Percentiles rank a stretch among this genome's conserved stretches.
phyloP scores from a whole-genome alignment of 768 basidiomycete genomes.

The Agaricus subrufescens region DNA sequence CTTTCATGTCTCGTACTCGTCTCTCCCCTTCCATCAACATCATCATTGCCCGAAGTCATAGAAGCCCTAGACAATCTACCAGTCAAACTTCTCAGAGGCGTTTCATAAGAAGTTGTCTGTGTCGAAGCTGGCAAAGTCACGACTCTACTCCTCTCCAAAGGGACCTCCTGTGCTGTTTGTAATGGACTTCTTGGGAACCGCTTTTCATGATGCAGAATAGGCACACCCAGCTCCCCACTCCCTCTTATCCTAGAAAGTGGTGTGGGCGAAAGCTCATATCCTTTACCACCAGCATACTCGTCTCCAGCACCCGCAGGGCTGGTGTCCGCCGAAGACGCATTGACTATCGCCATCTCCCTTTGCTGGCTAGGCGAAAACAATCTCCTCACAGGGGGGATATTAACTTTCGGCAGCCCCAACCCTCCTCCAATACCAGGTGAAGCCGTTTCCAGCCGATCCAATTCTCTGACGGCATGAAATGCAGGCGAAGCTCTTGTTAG shows the following conservation, averaged over 20 bases:
- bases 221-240: constrained; percentile 17
- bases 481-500: constrained; percentile 31
- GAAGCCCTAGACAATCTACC: no score
- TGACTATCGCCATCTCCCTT: constrained; percentile 34
- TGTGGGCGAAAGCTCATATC: constrained; percentile 12
- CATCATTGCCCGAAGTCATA: neutral
- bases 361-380: constrained; percentile 57
- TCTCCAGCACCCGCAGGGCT: no score
- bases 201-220: constrained; percentile 8
- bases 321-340: neutral
- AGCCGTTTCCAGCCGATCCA: constrained; percentile 22
- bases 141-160: constrained; percentile 37
- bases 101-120: constrained; percentile 57
- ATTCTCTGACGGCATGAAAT: constrained; percentile 22
- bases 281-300: neutral
- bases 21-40: neutral
- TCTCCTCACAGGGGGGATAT: constrained; percentile 32
- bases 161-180: constrained; percentile 12
- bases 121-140: constrained; percentile 49
- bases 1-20: constrained; percentile 16
- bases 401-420: constrained; percentile 8
- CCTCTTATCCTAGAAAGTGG: constrained; percentile 11
- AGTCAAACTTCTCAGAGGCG: constrained; percentile 20
- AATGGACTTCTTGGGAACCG: neutral
- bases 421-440: constrained; percentile 15